Conservation (phyloP, 352 stramenopile species). For the Pythium phragmitis region DNA sequence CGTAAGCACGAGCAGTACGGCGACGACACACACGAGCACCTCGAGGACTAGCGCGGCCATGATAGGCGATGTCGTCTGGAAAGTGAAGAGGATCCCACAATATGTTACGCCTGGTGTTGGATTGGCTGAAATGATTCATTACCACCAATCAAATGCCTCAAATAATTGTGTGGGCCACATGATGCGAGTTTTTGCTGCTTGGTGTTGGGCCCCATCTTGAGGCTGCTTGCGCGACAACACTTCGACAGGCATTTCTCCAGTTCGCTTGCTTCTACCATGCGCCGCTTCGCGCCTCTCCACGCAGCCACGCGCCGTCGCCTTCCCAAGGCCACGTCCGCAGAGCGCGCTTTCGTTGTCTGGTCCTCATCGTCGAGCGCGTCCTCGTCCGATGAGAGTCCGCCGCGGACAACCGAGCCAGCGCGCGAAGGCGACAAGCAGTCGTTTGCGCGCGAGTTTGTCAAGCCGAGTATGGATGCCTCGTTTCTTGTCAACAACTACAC, state of each 20-base stretch:
- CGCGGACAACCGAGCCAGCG: not conserved
- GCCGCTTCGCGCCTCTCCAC: conserved; percentile 11
- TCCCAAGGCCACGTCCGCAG: not conserved
- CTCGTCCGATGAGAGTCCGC: conserved; percentile 2
- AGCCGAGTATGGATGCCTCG: conserved; percentile 64
- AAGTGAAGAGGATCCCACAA: too few species aligned
- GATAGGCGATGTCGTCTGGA: not conserved
- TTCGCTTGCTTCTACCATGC: conserved; percentile 4
- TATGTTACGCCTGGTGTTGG: not conserved
- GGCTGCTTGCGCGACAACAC: not conserved
- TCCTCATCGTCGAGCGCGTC: conserved; percentile 14
- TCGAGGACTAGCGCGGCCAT: conserved; percentile 36
- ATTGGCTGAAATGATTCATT: not conserved
- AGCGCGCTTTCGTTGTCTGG: not conserved
- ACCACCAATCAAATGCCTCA: not conserved
- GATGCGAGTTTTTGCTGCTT: conserved; percentile 17
- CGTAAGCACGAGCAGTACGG: conserved; percentile 39
- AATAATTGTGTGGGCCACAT: conserved; percentile 15
- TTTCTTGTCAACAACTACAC: conserved; percentile 97
- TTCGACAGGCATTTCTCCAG: not conserved
- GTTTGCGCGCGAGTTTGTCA: conserved; percentile 70
- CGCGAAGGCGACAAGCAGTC: conserved; percentile 27
- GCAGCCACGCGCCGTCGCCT: not conserved
- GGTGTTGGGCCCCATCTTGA: not conserved
- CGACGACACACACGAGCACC: conserved; percentile 41